Conservation (phyloP, 78 protist genomes). For the Dictyostelium brefeldianum region DNA sequence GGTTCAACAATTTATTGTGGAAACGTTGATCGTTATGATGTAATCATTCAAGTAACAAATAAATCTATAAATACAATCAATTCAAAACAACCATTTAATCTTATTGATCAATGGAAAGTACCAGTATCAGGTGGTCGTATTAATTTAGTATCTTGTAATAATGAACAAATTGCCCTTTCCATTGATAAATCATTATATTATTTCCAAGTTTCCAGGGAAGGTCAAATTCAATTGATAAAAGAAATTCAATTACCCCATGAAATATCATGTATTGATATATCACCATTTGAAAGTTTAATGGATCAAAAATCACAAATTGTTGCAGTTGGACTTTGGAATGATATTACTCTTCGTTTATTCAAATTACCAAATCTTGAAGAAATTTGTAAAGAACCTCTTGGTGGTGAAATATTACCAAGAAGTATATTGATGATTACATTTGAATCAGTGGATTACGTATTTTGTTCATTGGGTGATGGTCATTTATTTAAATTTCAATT, state of each 20-base stretch:
- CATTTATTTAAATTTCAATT: slow-evolving; percentile 80
- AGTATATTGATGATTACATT: slow-evolving; percentile 82
- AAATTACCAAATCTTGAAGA: slow-evolving; percentile 79
- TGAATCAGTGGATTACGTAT: slow-evolving; percentile 71
- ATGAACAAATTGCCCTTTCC: slow-evolving; percentile 67
- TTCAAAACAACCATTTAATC: not conserved
- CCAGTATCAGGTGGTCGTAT: not conserved
- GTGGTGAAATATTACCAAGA: slow-evolving; percentile 90
- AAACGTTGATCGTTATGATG: not conserved
- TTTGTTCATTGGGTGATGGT: slow-evolving; percentile 95
- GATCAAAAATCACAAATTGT: slow-evolving; percentile 8
- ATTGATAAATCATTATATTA: slow-evolving; percentile 66
- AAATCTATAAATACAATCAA: slow-evolving; percentile 33
- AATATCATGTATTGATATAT: slow-evolving; percentile 88
- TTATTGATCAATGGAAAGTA: slow-evolving; percentile 58
- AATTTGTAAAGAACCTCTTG: slow-evolving; percentile 65
- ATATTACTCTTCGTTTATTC: slow-evolving; percentile 79
- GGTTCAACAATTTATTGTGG: slow-evolving; percentile 85
- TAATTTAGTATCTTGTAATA: slow-evolving; percentile 80
- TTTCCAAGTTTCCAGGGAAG: slow-evolving; percentile 19
- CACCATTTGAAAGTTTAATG: slow-evolving; percentile 26
- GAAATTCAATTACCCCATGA: slow-evolving; percentile 75
- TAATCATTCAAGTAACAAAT: slow-evolving; percentile 60
- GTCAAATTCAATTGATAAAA: not conserved
- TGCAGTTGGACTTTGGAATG: slow-evolving; percentile 93